Evolutionary conservation across 192 early-diverging fungal species (phyloP).

Genomic region (Podila epicladia): DNA sequence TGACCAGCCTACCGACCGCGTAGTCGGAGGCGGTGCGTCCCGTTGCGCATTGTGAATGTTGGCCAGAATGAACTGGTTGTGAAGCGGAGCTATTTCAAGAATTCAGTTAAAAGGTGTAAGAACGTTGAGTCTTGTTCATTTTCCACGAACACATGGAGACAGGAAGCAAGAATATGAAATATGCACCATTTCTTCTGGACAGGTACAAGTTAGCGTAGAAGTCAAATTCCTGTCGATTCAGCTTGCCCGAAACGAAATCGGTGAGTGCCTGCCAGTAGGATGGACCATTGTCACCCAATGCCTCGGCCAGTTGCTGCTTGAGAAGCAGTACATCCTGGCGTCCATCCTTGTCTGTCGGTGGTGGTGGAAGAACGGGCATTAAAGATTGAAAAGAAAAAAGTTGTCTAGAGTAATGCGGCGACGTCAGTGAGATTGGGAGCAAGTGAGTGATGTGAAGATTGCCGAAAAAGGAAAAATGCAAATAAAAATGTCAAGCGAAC

Average conservation of each 20-base stretch:
- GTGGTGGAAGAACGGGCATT: slow-evolving; percentile 4
- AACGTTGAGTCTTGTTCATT: too few relatives aligned
- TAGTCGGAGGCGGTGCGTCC: slow-evolving; percentile 70
- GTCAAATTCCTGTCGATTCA: slow-evolving; percentile 83
- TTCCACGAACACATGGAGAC: too few relatives aligned
- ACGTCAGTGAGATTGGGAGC: too few relatives aligned
- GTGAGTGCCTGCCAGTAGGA: slow-evolving; percentile 78
- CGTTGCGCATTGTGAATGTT: slow-evolving; percentile 82
- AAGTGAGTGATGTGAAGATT: too few relatives aligned
- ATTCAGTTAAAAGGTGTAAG: too few relatives aligned
- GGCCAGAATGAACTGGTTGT: slow-evolving; percentile 81
- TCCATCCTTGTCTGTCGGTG: slow-evolving; percentile 52
- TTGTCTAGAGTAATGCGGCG: not conserved
- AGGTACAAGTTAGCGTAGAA: slow-evolving; percentile 80
- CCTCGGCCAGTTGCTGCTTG: slow-evolving; percentile 79
- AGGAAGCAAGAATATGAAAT: not conserved
- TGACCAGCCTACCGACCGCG: slow-evolving; percentile 65
- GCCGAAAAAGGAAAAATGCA: too few relatives aligned
- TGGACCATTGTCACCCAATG: slow-evolving; percentile 78
- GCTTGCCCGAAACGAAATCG: slow-evolving; percentile 79
- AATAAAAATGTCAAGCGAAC: too few relatives aligned
- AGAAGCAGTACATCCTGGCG: slow-evolving; percentile 61
- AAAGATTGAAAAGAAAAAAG: not conserved
- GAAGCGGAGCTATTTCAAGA: slow-evolving; percentile 57
- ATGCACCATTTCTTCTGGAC: slow-evolving; percentile 57